These are phyloP conservation scores for Alternaria gaisen DNA, from an alignment of 2,329 filamentous ascomycete genomes.

Conservation along the genomic window DNA sequence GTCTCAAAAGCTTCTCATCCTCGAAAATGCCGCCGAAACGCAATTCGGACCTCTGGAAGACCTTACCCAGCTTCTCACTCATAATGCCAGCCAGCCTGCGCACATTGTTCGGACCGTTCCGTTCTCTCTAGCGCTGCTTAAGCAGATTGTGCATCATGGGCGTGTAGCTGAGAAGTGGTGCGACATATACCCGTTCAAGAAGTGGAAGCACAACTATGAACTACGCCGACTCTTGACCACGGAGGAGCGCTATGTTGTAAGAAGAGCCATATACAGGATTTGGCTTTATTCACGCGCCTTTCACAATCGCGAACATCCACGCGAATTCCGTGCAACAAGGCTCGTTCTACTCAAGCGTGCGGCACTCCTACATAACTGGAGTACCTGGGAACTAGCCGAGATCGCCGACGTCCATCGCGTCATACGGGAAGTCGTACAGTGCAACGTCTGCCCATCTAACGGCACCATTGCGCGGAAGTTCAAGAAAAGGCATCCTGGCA, in stretches of 20 bases:
- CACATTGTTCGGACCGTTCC: conserved; percentile 63
- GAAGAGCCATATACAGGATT: conserved; percentile 67
- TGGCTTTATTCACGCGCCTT: conserved; percentile 70
- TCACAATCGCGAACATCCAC: conserved; percentile 61
- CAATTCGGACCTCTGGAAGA: conserved; percentile 68
- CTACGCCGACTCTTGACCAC: conserved; percentile 62
- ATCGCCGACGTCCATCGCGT: conserved; percentile 66
- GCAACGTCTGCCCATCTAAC: conserved; percentile 69
- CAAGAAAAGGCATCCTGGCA: conserved; percentile 63
- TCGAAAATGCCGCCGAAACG: conserved; percentile 62
- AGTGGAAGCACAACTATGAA: conserved; percentile 67
- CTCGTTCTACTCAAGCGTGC: conserved; percentile 62
- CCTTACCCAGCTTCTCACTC: conserved; percentile 67
- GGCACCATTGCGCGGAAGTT: conserved; percentile 67
- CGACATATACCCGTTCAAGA: conserved; percentile 69
- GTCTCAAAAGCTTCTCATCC: conserved; percentile 64
- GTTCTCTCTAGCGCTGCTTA: conserved; percentile 64
- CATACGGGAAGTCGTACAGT: conserved; percentile 65
- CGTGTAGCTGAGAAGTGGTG: conserved; percentile 66
- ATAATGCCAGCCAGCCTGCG: conserved; percentile 67
- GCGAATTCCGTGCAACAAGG: conserved; percentile 59
- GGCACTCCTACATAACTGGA: conserved; percentile 67
- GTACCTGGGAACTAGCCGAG: conserved; percentile 63
- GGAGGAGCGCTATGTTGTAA: conserved; percentile 61
- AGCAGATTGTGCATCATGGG: conserved; percentile 64